Evolutionary conservation across 495 filamentous ascomycete species (phyloP).

Genomic region (Aspergillus coremiiformis): DNA sequence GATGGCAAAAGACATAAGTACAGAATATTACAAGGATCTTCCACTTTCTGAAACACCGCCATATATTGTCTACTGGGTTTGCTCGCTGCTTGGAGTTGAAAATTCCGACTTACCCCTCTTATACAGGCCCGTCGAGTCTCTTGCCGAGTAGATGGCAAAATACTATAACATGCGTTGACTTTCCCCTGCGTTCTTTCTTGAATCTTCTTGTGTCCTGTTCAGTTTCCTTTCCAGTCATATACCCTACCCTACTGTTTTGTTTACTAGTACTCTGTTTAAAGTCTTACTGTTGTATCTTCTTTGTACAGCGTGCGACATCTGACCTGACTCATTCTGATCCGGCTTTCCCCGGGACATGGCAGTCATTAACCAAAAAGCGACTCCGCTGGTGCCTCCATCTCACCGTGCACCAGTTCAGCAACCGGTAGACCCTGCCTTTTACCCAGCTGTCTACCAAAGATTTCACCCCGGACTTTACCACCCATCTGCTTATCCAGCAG

Average conservation of each 20-base stretch:
- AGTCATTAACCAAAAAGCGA: neutral
- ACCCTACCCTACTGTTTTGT: neutral
- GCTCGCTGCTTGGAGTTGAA: neutral
- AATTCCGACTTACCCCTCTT: neutral
- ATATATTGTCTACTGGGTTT: neutral
- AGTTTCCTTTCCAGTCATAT: neutral
- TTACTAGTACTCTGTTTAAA: neutral
- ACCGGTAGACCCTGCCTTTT: neutral
- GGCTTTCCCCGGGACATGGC: neutral
- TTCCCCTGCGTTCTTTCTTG: neutral
- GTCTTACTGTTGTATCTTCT: neutral
- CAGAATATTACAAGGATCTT: constrained; percentile 2
- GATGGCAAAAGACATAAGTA: constrained; percentile 1
- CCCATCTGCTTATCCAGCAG: neutral
- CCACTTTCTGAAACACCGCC: neutral
- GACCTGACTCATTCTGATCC: neutral
- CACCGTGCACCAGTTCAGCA: constrained; percentile 11
- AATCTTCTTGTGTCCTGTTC: neutral
- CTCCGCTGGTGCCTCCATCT: constrained; percentile 9
- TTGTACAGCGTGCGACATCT: neutral
- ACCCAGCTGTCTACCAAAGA: neutral
- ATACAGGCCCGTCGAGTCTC: no score
- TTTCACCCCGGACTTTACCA: neutral
- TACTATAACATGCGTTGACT: neutral
- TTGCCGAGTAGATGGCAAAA: no score